phyloP scores from a whole-genome alignment of 2,329 filamentous ascomycete species.

The Trichoderma cornu-damae region DNA sequence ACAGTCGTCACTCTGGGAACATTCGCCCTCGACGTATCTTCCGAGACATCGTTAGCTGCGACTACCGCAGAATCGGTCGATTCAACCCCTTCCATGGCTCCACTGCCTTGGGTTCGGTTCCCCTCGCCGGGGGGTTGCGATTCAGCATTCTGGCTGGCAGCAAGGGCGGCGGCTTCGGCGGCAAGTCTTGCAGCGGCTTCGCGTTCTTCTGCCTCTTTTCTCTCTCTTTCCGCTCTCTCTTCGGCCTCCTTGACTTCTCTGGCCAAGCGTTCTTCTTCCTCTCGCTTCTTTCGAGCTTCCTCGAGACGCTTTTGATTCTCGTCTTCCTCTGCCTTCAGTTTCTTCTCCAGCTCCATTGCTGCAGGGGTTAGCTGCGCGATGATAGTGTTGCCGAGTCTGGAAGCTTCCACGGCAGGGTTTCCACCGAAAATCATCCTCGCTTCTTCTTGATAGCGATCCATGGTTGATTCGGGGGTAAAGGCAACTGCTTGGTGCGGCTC shows the following conservation, averaged over 20 bases:
- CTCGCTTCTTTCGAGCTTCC: constrained; percentile 57
- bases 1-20: constrained; percentile 66
- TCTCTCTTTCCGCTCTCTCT: constrained; percentile 60
- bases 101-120: constrained; percentile 14
- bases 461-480: constrained; percentile 68
- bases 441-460: constrained; percentile 82
- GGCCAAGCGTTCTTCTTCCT: constrained; percentile 60
- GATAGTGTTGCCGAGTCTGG: constrained; percentile 63
- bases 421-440: constrained; percentile 77
- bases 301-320: constrained; percentile 45
- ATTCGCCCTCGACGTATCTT: constrained; percentile 23
- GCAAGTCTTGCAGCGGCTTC: constrained; percentile 54
- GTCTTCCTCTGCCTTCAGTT: constrained; percentile 57
- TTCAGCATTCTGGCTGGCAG: constrained; percentile 27
- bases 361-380: constrained; percentile 72
- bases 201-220: constrained; percentile 65
- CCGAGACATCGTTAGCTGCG: constrained; percentile 29
- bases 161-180: constrained; percentile 48
- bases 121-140: constrained; percentile 3
- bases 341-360: constrained; percentile 75
- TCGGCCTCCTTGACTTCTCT: constrained; percentile 69
- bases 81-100: constrained; percentile 72
- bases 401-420: constrained; percentile 59
- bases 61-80: constrained; percentile 36
- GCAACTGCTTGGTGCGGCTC: constrained; percentile 70